Evolutionary conservation across 768 basidiomycete species (phyloP).

Genomic region (Cubamyces sp.): DNA sequence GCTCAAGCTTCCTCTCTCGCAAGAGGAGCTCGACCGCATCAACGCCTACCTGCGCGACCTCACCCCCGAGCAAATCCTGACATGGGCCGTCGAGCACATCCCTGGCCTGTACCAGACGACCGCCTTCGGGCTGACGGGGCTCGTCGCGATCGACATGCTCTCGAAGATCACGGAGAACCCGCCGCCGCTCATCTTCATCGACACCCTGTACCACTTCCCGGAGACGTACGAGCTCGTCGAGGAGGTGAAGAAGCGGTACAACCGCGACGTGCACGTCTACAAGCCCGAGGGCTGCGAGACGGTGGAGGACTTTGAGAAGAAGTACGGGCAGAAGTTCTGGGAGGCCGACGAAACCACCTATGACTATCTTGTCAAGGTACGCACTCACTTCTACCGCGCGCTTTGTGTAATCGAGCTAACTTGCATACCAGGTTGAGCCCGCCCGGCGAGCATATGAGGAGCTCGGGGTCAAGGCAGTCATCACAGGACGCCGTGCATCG

Average conservation of each 20-base stretch:
- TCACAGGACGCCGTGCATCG: constrained; percentile 92
- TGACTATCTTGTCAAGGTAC: constrained; percentile 90
- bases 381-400: constrained; percentile 22
- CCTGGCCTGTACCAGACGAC: constrained; percentile 91
- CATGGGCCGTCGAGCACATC: constrained; percentile 82
- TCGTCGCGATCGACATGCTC: constrained; percentile 94
- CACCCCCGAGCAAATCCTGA: constrained; percentile 81
- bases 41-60: constrained; percentile 75
- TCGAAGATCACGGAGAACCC: constrained; percentile 70
- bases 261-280: constrained; percentile 74
- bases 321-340: constrained; percentile 85
- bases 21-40: constrained; percentile 62
- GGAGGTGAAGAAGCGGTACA: constrained; percentile 77
- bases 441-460: constrained; percentile 84
- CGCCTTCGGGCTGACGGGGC: constrained; percentile 94
- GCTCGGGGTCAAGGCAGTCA: constrained; percentile 80
- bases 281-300: constrained; percentile 73
- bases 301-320: constrained; percentile 74
- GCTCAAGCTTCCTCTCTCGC: constrained; percentile 59
- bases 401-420: neutral
- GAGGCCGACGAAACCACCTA: constrained; percentile 85
- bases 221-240: constrained; percentile 91
- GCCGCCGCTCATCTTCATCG: constrained; percentile 92
- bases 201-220: constrained; percentile 94
- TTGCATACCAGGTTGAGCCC: constrained; percentile 77